phyloP scores from a whole-genome alignment of 2,329 filamentous ascomycete genomes.

The Fusarium keratoplasticum region DNA sequence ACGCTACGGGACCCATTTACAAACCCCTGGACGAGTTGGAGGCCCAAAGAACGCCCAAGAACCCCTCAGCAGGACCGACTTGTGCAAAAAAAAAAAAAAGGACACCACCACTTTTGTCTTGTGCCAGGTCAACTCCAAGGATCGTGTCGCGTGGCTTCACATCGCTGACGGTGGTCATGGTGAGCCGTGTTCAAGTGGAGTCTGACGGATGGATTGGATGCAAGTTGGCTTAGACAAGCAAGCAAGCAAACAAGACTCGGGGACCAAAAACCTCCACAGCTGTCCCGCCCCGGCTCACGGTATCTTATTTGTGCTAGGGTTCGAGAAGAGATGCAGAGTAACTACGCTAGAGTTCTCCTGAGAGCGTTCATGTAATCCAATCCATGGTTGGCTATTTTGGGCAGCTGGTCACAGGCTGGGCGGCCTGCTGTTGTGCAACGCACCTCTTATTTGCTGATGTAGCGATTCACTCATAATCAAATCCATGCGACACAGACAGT shows the following conservation, averaged over 20 bases:
- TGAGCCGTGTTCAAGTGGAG: conserved; percentile 7
- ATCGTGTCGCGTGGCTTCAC: not conserved
- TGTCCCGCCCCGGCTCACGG: not conserved
- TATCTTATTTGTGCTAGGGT: not conserved
- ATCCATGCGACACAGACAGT: not conserved
- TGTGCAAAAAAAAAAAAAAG: not conserved
- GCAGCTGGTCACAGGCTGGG: not conserved
- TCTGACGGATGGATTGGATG: not conserved
- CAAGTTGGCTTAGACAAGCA: not conserved
- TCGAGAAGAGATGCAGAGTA: not conserved
- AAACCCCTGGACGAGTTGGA: not conserved
- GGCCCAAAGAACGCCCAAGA: conserved; percentile 1
- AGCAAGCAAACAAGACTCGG: not conserved
- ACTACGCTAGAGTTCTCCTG: not conserved
- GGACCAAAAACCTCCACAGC: not conserved
- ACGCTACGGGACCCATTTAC: not conserved
- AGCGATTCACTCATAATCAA: not conserved
- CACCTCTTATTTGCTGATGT: not conserved
- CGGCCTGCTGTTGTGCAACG: not conserved
- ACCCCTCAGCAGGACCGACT: not conserved
- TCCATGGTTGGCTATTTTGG: not conserved
- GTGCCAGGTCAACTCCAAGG: not conserved
- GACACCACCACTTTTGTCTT: not conserved
- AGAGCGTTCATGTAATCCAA: not conserved
- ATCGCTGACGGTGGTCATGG: conserved; percentile 3